Conservation (phyloP, 1,284 basidiomycete species). For the Paramarasmius palmivorus region DNA sequence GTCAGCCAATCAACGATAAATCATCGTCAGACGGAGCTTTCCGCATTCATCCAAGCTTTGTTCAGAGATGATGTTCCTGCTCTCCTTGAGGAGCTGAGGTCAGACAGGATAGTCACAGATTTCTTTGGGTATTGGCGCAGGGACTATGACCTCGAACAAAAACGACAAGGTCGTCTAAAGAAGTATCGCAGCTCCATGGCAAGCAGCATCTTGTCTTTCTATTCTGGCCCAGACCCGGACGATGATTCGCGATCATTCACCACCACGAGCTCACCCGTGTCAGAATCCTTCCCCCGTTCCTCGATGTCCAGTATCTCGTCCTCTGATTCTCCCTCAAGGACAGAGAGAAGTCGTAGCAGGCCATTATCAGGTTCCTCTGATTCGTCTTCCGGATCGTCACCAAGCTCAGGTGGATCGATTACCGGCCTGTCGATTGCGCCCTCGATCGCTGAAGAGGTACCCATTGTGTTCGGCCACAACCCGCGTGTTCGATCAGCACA, state of each 20-base stretch:
- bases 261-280: background rate
- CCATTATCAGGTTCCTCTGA: conserved; percentile 18
- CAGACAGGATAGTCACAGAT: conserved; percentile 58
- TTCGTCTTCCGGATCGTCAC: conserved; percentile 16
- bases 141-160: conserved; percentile 61
- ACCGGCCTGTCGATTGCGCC: conserved; percentile 24
- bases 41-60: conserved; percentile 55
- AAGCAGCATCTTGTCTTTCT: conserved; percentile 24
- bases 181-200: conserved; percentile 23
- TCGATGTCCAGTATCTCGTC: conserved; percentile 29
- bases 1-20: conserved; percentile 66
- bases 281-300: conserved; percentile 5
- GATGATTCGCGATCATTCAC: background rate
- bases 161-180: conserved; percentile 21
- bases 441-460: conserved; percentile 36
- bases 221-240: background rate
- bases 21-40: conserved; percentile 60
- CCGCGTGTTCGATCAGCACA: conserved; percentile 27
- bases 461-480: conserved; percentile 52
- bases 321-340: conserved; percentile 12
- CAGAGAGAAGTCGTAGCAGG: conserved; percentile 5
- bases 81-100: conserved; percentile 63
- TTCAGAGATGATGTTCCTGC: conserved; percentile 62
- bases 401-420: conserved; percentile 28
- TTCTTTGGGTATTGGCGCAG: conserved; percentile 78